Conservation (phyloP, 169 alveolate species). For the Besnoitia besnoiti region DNA sequence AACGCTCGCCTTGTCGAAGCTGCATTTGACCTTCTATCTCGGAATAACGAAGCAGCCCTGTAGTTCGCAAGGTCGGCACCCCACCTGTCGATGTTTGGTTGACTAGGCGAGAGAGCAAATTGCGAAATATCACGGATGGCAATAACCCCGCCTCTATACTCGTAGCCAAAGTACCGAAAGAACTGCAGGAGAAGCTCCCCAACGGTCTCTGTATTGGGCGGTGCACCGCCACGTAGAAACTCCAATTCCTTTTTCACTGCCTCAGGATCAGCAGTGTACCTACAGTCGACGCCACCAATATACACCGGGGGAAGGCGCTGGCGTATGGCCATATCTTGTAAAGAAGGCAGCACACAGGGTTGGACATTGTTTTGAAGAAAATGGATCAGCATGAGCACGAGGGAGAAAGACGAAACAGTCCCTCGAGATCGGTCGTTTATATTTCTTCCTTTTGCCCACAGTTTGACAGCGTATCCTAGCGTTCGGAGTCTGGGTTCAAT, state of each 20-base stretch:
- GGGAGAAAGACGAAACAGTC: conserved; percentile 61
- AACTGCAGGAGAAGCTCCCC: conserved; percentile 63
- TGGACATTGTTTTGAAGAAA: conserved; percentile 55
- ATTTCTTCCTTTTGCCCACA: conserved; percentile 62
- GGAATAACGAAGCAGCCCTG: neutral
- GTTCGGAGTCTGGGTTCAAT: conserved; percentile 51
- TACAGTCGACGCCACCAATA: conserved; percentile 70
- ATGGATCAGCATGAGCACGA: conserved; percentile 67
- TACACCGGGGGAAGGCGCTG: conserved; percentile 62
- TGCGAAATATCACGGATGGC: conserved; percentile 45
- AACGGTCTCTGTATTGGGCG: neutral
- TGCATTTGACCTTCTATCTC: neutral
- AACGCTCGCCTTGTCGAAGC: neutral
- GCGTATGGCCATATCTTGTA: conserved; percentile 70
- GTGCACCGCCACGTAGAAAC: neutral
- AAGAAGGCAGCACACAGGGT: conserved; percentile 58
- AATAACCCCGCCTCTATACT: conserved; percentile 41
- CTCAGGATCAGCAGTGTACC: conserved; percentile 53
- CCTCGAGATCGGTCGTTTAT: conserved; percentile 68
- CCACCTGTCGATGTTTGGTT: neutral
- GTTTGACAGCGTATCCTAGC: conserved; percentile 68
- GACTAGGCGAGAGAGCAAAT: neutral
- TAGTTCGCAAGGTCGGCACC: neutral
- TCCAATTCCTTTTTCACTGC: conserved; percentile 54
- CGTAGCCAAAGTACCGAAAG: conserved; percentile 65